Evolutionary conservation across 306 rosid species (phyloP).

Genomic region (Trifolium repens): DNA sequence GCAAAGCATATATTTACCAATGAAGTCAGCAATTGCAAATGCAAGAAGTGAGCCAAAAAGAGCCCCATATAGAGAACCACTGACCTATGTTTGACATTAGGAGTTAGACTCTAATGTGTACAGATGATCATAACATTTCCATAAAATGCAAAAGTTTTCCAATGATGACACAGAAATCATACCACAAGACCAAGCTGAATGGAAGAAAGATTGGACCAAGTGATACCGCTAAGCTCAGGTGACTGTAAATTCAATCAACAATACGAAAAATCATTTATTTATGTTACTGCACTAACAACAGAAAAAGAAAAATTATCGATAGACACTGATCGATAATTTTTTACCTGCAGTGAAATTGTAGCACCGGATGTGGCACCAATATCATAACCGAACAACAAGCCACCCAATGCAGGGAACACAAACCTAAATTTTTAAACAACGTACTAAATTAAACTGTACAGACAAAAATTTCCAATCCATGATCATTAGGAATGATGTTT

Average conservation of each 20-base stretch:
- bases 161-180: conserved; percentile 42
- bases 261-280: conserved; percentile 5
- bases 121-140: conserved; percentile 19
- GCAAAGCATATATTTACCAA: conserved; percentile 61
- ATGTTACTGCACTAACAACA: conserved; percentile 3
- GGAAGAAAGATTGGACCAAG: conserved; percentile 83
- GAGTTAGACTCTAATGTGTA: conserved; percentile 30
- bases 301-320: conserved; percentile 2
- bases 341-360: conserved; percentile 82
- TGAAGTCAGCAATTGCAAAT: conserved; percentile 82
- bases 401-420: conserved; percentile 95
- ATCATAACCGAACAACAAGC: conserved; percentile 93
- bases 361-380: conserved; percentile 98
- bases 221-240: conserved; percentile 82
- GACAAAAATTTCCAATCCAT: conserved; percentile 2
- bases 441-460: conserved; percentile 23
- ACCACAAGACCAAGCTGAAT: conserved; percentile 97
- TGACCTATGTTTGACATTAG: conserved; percentile 58
- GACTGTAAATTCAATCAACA: conserved; percentile 64
- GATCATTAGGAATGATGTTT: conserved; percentile 26
- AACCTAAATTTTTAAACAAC: conserved; percentile 61
- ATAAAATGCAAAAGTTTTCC: conserved; percentile 25
- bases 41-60: conserved; percentile 86
- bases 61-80: conserved; percentile 97
- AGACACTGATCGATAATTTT: conserved; percentile 31